Evolutionary conservation across 331 rosid species (phyloP).

Genomic region (Saraca asoca): DNA sequence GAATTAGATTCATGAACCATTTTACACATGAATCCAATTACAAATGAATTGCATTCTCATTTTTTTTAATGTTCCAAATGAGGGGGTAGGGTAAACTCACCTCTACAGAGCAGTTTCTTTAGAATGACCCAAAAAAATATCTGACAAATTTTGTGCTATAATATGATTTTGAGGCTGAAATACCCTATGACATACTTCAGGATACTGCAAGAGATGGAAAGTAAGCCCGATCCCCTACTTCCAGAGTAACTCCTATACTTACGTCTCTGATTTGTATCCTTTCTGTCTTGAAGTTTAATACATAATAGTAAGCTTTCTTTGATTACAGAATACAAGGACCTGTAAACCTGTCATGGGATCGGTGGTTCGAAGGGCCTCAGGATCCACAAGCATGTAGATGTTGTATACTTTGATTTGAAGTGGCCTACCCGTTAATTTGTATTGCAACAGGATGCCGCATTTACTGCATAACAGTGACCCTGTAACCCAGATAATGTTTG

Average conservation of each 20-base stretch:
- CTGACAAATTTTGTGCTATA: constrained; percentile 2
- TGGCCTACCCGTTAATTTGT: constrained; percentile 21
- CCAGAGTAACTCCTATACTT: constrained; percentile 55
- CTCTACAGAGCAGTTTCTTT: background rate
- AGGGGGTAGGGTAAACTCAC: no score
- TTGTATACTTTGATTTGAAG: constrained; percentile 58
- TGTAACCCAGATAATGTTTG: constrained; percentile 30
- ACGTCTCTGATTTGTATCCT: constrained; percentile 17
- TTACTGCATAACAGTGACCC: no score
- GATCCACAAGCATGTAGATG: constrained; percentile 69
- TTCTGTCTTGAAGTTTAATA: constrained; percentile 22
- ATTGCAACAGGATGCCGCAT: no score
- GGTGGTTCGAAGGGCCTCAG: constrained; percentile 88
- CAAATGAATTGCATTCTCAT: no score
- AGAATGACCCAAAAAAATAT: constrained; percentile 1
- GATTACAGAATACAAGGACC: constrained; percentile 67
- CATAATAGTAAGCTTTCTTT: constrained; percentile 27
- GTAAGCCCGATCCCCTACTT: constrained; percentile 60
- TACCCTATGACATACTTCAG: constrained; percentile 44
- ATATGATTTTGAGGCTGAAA: constrained; percentile 21
- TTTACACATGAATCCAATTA: no score
- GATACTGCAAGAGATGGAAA: constrained; percentile 49
- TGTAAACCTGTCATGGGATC: constrained; percentile 62
- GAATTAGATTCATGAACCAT: no score
- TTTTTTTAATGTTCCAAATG: no score